Conservation (phyloP, 192 early-diverging fungal species). For the Haplosporangium gracile region DNA sequence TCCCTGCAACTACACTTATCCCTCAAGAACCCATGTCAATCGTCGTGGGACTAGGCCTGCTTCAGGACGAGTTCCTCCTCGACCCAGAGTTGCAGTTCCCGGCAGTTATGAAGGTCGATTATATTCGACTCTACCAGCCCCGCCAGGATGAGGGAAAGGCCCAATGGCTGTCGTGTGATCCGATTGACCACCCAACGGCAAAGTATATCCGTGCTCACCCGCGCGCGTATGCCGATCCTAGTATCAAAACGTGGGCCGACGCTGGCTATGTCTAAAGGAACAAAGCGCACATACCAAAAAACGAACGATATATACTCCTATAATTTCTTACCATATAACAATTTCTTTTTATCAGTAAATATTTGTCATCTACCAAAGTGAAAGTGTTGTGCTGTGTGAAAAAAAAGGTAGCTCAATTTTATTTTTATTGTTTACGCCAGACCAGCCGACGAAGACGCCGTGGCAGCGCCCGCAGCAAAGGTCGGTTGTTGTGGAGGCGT, state of each 20-base stretch:
- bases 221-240: constrained; percentile 62
- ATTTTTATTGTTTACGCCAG: neutral
- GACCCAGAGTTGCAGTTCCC: constrained; percentile 50
- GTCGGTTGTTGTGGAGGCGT: constrained; percentile 1
- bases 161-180: constrained; percentile 64
- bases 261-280: neutral
- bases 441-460: constrained; percentile 7
- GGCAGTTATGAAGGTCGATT: constrained; percentile 68
- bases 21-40: constrained; percentile 73
- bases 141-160: neutral
- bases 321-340: too few relatives aligned
- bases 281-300: neutral
- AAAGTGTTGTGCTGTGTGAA: too few relatives aligned
- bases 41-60: constrained; percentile 67
- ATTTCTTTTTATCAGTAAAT: too few relatives aligned
- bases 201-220: constrained; percentile 68
- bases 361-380: too few relatives aligned
- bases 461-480: neutral
- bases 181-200: constrained; percentile 63
- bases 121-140: constrained; percentile 68
- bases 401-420: too few relatives aligned
- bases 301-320: too few relatives aligned
- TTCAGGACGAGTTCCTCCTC: constrained; percentile 54
- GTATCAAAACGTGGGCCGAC: neutral
- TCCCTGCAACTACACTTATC: constrained; percentile 57